Evolutionary conservation across 495 filamentous ascomycete species (phyloP).

Genomic region (Penicillium antarcticum): DNA sequence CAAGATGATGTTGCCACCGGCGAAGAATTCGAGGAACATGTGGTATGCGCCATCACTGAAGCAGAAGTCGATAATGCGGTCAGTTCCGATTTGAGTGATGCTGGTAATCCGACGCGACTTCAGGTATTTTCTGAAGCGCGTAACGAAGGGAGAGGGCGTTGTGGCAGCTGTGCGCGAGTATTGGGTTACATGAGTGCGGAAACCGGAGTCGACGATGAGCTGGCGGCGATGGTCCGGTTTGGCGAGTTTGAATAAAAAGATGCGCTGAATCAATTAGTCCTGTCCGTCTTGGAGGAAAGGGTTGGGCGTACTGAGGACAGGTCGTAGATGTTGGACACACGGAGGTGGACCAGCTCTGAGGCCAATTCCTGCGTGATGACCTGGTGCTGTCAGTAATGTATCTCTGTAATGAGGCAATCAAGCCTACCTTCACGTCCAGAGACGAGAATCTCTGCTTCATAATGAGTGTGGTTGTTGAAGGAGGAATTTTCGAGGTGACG

Average conservation of each 20-base stretch:
- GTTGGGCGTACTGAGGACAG: slow-evolving; percentile 64
- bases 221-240: slow-evolving; percentile 84
- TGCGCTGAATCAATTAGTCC: slow-evolving; percentile 49
- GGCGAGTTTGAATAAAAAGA: slow-evolving; percentile 89
- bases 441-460: slow-evolving; percentile 99
- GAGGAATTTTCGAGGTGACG: slow-evolving; percentile 42
- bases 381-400: slow-evolving; percentile 37
- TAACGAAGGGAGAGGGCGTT: slow-evolving; percentile 78
- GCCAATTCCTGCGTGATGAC: slow-evolving; percentile 92
- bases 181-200: slow-evolving; percentile 89
- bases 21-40: slow-evolving; percentile 93
- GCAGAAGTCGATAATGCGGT: slow-evolving; percentile 86
- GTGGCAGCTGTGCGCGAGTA: slow-evolving; percentile 83
- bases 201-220: slow-evolving; percentile 88
- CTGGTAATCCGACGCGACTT: slow-evolving; percentile 80
- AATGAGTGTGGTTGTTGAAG: slow-evolving; percentile 25
- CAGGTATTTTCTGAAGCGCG: slow-evolving; percentile 78
- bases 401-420: background rate
- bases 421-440: slow-evolving; percentile 74
- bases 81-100: slow-evolving; percentile 83
- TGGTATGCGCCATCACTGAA: slow-evolving; percentile 89
- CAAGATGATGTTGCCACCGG: slow-evolving; percentile 89
- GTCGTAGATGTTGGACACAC: slow-evolving; percentile 92
- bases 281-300: background rate
- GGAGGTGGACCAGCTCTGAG: slow-evolving; percentile 65